Evolutionary conservation across 225 moss, liverwort and hornwort genomes (phyloP), one percentile per base, ranked within the genome.

Genomic region (Bryoerythrophyllum caledonicum): DNA sequence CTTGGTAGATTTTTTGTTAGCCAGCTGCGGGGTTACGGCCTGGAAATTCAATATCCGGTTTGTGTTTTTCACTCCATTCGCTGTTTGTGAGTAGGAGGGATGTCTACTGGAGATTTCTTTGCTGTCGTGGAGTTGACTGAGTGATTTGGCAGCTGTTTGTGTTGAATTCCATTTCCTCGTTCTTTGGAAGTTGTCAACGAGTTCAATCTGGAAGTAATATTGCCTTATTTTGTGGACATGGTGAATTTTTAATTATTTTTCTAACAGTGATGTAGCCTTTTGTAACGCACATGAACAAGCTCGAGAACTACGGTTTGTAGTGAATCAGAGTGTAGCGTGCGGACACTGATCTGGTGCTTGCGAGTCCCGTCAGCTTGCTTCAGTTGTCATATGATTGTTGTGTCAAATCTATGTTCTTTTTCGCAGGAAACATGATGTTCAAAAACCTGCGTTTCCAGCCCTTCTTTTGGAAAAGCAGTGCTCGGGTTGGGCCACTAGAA

Each of bases 351-450:
- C 13, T 73, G 23, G 8, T 70, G 35, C 46, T 23, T 56, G 54
- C 49, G 72, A 17, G 6, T 66, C 23, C 66, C 21, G 63, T 27
- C 40, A 51, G 17, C 59, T 35, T 72, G 25, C 68, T 71, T 46
- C 32, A 8, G 27, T 13, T 21, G 57, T 41, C 25, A 25, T 63
- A 17, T 68, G 40, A 24, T 66, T 56, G 27, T 14, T 27, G 16
- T 70, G 40, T 19, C 21, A 10, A 65, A 58, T 58, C 4, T 46
- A 28, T 72, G 10, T 61, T 3, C 23, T 72, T 14, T 15, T 76
- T 56, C 17, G 68, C 83, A 88, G 88, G 74, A 85, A 71, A 70
- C 69, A 13, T 44, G 81, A 74, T 71, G 54, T 71, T 44, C 76
- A 76, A 28, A 76, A 51, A 23, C 57, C 19, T 57, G 41, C 66